Conservation (phyloP, 768 basidiomycete species). For the Daedaleopsis nitida region DNA sequence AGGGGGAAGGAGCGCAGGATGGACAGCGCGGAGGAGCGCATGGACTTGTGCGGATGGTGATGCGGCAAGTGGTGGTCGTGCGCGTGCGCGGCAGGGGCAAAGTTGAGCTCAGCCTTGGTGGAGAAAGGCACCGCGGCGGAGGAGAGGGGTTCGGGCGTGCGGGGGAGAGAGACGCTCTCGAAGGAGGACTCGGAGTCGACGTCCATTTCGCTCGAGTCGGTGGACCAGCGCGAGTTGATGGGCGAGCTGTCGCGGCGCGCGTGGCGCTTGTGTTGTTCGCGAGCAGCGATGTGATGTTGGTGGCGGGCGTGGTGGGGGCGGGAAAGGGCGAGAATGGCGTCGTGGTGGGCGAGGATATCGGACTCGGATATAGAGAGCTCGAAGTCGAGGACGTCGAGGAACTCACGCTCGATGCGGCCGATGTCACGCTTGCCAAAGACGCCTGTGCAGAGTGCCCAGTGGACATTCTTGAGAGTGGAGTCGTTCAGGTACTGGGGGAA, state of each 20-base stretch:
- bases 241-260: slow-evolving; percentile 16
- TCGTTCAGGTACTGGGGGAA: slow-evolving; percentile 75
- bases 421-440: slow-evolving; percentile 83
- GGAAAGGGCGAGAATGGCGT: slow-evolving; percentile 34
- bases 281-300: slow-evolving; percentile 18
- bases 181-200: slow-evolving; percentile 27
- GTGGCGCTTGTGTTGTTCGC: slow-evolving; percentile 10
- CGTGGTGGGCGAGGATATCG: slow-evolving; percentile 56
- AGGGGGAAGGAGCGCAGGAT: slow-evolving; percentile 32
- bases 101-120: slow-evolving; percentile 18
- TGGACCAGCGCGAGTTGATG: slow-evolving; percentile 25
- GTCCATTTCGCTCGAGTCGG: slow-evolving; percentile 28
- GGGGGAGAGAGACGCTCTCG: slow-evolving; percentile 23
- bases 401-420: slow-evolving; percentile 81
- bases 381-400: slow-evolving; percentile 78
- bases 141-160: slow-evolving; percentile 23
- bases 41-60: slow-evolving; percentile 9
- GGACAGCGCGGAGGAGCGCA: slow-evolving; percentile 27
- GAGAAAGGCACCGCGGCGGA: slow-evolving; percentile 21
- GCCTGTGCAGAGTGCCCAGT: slow-evolving; percentile 86
- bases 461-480: slow-evolving; percentile 86
- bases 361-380: slow-evolving; percentile 66
- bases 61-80: slow-evolving; percentile 5
- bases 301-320: slow-evolving; percentile 31
- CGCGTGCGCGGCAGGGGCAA: slow-evolving; percentile 15